These are phyloP conservation scores for Aspergillus novofumigatus DNA, from an alignment of 2,329 filamentous ascomycete species.

Conservation along the genomic window DNA sequence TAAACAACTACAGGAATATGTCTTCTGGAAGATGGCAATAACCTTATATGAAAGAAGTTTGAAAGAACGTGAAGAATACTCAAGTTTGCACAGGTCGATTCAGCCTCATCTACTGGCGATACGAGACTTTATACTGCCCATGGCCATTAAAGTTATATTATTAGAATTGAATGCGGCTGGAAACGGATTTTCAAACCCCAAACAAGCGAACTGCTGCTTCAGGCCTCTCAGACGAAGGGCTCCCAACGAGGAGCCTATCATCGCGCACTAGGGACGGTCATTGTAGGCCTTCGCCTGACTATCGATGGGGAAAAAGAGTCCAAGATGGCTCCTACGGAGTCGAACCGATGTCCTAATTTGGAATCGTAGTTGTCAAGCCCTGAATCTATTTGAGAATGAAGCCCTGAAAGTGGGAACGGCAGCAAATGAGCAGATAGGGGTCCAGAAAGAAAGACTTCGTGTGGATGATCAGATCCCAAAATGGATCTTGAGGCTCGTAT, in stretches of 20 bases:
- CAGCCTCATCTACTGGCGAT: background rate
- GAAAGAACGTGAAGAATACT: background rate
- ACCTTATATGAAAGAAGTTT: background rate
- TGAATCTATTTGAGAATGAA: background rate
- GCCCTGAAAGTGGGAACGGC: background rate
- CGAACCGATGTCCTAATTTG: background rate
- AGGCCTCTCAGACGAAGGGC: background rate
- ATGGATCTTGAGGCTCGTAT: background rate
- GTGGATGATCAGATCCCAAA: background rate
- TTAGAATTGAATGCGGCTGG: background rate
- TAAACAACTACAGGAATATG: background rate
- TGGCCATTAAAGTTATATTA: background rate
- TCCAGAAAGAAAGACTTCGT: background rate
- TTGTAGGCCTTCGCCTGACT: background rate
- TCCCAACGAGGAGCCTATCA: background rate
- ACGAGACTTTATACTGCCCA: background rate
- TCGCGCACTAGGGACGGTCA: background rate
- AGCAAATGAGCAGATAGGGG: background rate
- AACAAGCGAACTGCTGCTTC: background rate
- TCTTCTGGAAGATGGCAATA: background rate
- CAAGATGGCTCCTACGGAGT: background rate
- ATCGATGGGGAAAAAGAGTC: background rate
- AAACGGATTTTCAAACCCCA: background rate
- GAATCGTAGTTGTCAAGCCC: background rate
- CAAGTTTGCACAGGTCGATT: background rate